Evolutionary conservation across 2,329 filamentous ascomycete species (phyloP), one percentile per base, ranked within the genome.

Genomic region (Colletotrichum lini): DNA sequence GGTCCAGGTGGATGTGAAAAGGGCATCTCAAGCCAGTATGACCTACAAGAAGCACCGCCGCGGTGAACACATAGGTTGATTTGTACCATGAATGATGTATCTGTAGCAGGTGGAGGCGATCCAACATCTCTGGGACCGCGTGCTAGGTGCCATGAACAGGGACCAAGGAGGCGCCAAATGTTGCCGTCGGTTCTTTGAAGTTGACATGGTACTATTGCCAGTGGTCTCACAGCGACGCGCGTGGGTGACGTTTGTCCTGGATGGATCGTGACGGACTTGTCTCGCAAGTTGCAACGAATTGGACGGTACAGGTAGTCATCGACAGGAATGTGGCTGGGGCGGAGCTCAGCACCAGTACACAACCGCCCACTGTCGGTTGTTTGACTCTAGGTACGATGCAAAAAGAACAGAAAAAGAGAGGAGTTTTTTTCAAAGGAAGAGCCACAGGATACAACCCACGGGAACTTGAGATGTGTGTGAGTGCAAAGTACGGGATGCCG

Each of bases 1-100:
- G 13, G 12, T 35, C 57, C 57, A 68, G 52, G 58, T 71, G 68
- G 63, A 58, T 35, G 30, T 67, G 38, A 54, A 49, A 59, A 42
- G 65, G 65, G 8, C 30, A 35, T 35, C 53, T 68, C 45, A 59
- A 21, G 8, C 30, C 49, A 57, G 5, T n/a, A 26, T 26, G 35
- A 30, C 57, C 5, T n/a, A 26, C 21, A 38, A 40, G 35, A 56
- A 13, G 38, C 35, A 21, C 9, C 8, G 30, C 30, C 30, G 35
- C 57, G 18, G 50, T 63, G 50, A 61, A 42, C 63, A 18, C 12
- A 15, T 40, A 58, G 65, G 68, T 58, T 52, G 52, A 26, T 45
- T 53, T 18, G 68, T 59, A 53, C 38, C 30, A 40, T 16, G 16
- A 50, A 44, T 21, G 30, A 8, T 10, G 8, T 35, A 35, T 42